Evolutionary conservation across 805 yeast genomes (phyloP).

Genomic region (Metschnikowia cubensis): DNA sequence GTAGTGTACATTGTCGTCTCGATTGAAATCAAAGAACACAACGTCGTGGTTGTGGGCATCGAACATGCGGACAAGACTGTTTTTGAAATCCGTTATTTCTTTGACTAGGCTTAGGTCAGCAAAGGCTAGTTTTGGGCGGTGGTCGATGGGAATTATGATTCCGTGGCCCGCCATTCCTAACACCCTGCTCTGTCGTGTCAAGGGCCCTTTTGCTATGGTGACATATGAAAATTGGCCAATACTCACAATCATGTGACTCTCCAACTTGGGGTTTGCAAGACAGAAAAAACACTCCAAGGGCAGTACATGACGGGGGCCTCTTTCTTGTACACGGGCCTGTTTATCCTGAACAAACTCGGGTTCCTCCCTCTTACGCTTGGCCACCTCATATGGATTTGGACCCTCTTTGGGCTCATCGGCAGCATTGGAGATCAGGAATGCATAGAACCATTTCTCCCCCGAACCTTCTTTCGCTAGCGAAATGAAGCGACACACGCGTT

Average conservation of each 20-base stretch:
- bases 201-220: constrained; percentile 84
- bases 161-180: constrained; percentile 76
- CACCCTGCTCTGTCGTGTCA: constrained; percentile 48
- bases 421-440: constrained; percentile 41
- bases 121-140: constrained; percentile 41
- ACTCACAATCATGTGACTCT: constrained; percentile 74
- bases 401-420: constrained; percentile 17
- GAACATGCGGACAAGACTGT: constrained; percentile 49
- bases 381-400: constrained; percentile 21
- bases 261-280: constrained; percentile 71
- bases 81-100: constrained; percentile 45
- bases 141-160: constrained; percentile 74
- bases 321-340: background rate
- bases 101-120: constrained; percentile 2
- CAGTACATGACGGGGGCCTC: constrained; percentile 31
- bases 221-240: constrained; percentile 65
- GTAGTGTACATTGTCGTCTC: constrained; percentile 62
- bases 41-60: constrained; percentile 39
- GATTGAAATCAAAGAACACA: constrained; percentile 67
- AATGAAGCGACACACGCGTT: constrained; percentile 54
- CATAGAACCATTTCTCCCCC: constrained; percentile 67
- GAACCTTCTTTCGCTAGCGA: constrained; percentile 59
- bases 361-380: constrained; percentile 5
- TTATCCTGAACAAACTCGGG: background rate
- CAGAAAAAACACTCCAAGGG: constrained; percentile 79